Base-by-base conservation (phyloP, 129 eudicot genomes). In the Daucus carota region DNA sequence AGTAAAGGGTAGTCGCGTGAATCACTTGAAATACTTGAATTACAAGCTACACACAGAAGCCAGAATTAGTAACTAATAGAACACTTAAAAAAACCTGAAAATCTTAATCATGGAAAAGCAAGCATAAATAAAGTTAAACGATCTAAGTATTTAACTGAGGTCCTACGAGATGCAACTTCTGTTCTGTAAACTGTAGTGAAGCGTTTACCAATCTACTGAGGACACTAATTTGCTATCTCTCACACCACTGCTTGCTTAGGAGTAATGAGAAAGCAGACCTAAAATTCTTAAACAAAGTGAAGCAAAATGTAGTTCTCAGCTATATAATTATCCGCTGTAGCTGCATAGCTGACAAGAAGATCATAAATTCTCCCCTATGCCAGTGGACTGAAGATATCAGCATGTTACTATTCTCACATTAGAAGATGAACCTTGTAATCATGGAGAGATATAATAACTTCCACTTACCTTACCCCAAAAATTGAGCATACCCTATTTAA, bases 1-100 rank as follows among this genome's bases (percentile, higher is more conserved):
- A 85, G 96, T 75, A 93, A 68, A 54, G 95, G 92, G 81, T 82
- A 85, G 92, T 90, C 98, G 73, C 32, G 36, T 9, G 98, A 93
- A 81, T 33, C 78, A 65, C 65, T 87, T 24, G 29, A 77, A 29
- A 93, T 78, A 52, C 26, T 28, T 10, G 98, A 85, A 7, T 43
- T 60, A 81, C 98, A 93, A 74, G 87, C 96, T 90, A 87, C 71
- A 26, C 41, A 31, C 38, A 72, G 32, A 40, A 42, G 7, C 4
- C 14, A 5, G 26, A 0, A 14, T 71, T 7, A n/a, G 54, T 43
- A 22, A 43, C 0, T 70, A 52, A n/a, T 40, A 11, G 26, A n/a
- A 42, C 17, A 40, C 18, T n/a, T 22, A 2, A 38, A 36, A 68
- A 36, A 68, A 26, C 15, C 65, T 57, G 65, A 26, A 28, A 60